These are phyloP conservation scores for Suillus plorans DNA, from an alignment of 768 basidiomycete species.

Conservation along the genomic window DNA sequence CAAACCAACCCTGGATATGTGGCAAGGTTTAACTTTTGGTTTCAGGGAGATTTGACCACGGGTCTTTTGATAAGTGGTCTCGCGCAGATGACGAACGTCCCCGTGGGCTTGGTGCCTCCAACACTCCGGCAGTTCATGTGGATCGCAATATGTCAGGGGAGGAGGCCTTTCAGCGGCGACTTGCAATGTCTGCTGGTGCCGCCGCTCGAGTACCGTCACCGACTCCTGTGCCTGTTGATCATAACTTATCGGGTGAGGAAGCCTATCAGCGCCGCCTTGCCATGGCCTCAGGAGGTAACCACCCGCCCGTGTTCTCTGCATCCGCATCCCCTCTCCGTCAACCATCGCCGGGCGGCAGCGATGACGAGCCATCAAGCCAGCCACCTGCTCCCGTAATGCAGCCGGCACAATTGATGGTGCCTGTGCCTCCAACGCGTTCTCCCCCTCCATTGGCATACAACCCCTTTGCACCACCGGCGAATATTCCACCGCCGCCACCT, in stretches of 20 bases:
- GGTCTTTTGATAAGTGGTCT: slow-evolving; percentile 53
- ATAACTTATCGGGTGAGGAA: slow-evolving; percentile 69
- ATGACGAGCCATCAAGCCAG: slow-evolving; percentile 24
- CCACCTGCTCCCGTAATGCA: slow-evolving; percentile 25
- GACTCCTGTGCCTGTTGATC: slow-evolving; percentile 40
- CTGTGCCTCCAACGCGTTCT: slow-evolving; percentile 35
- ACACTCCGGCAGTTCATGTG: slow-evolving; percentile 36
- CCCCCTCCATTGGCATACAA: slow-evolving; percentile 64
- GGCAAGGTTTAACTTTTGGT: slow-evolving; percentile 27
- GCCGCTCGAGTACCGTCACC: slow-evolving; percentile 23
- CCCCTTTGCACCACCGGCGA: slow-evolving; percentile 64
- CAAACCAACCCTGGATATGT: slow-evolving; percentile 4
- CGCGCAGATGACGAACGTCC: slow-evolving; percentile 49
- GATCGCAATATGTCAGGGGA: slow-evolving; percentile 65
- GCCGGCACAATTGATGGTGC: slow-evolving; percentile 12
- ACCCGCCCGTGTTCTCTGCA: neutral
- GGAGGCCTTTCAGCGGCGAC: slow-evolving; percentile 76
- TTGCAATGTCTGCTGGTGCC: slow-evolving; percentile 57
- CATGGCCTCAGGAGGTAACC: slow-evolving; percentile 46
- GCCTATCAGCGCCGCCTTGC: slow-evolving; percentile 74
- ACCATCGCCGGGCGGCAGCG: slow-evolving; percentile 19
- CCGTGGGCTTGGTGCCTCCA: slow-evolving; percentile 21
- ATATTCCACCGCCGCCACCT: slow-evolving; percentile 55
- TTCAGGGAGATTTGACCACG: slow-evolving; percentile 37
- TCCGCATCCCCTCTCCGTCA: slow-evolving; percentile 17